Conservation (phyloP, 106 monocot genomes). For the Triglochin maritima region DNA sequence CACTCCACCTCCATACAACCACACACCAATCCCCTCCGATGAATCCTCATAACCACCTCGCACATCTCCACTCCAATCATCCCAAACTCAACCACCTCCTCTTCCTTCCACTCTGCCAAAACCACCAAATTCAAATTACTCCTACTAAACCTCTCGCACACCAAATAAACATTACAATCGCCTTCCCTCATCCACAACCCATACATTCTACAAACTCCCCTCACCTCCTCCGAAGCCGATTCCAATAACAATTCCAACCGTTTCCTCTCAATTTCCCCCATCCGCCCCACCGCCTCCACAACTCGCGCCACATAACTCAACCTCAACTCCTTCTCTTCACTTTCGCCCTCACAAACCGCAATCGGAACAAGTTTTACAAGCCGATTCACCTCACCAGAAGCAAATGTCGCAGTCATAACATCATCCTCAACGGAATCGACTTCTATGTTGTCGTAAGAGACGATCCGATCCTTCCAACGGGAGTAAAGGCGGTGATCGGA, state of each 20-base stretch:
- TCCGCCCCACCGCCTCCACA: constrained; percentile 20
- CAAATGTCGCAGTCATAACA: neutral
- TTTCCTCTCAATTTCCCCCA: constrained; percentile 26
- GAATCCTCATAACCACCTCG: constrained; percentile 56
- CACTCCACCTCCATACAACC: constrained; percentile 45
- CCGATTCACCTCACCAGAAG: constrained; percentile 16
- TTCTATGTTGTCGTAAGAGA: constrained; percentile 30
- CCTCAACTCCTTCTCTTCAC: constrained; percentile 14
- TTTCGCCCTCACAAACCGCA: neutral
- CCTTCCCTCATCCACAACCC: constrained; percentile 70
- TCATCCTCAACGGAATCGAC: neutral
- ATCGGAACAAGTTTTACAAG: constrained; percentile 37
- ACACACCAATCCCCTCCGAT: constrained; percentile 42
- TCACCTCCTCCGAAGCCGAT: constrained; percentile 23
- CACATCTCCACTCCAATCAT: constrained; percentile 47
- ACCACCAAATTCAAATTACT: constrained; percentile 7
- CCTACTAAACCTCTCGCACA: constrained; percentile 30
- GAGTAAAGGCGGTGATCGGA: constrained; percentile 26
- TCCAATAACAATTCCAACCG: constrained; percentile 29
- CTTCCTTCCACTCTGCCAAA: neutral
- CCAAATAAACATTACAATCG: constrained; percentile 41
- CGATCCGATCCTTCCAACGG: constrained; percentile 37
- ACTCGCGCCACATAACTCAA: constrained; percentile 38
- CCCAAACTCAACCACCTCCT: constrained; percentile 17
- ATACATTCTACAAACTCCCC: constrained; percentile 43